phyloP scores from a whole-genome alignment of 495 filamentous ascomycete genomes.

The Podospora comata region DNA sequence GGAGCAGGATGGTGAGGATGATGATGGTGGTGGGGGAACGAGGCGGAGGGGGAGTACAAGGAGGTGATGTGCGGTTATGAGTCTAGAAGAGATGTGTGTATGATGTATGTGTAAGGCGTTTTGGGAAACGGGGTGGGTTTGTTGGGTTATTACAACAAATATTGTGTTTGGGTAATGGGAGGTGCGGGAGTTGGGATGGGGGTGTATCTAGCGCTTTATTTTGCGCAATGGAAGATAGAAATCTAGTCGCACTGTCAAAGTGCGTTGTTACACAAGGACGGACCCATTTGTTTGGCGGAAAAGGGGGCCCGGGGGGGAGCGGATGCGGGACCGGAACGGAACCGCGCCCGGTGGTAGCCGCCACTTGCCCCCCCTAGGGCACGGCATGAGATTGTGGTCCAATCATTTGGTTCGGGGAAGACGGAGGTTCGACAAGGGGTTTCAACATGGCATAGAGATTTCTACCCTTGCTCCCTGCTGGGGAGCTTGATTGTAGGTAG shows the following conservation, averaged over 20 bases:
- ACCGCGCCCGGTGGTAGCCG: neutral
- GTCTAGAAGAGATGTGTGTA: neutral
- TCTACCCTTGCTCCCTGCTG: too few relatives aligned
- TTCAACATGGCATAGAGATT: neutral
- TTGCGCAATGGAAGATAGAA: too few relatives aligned
- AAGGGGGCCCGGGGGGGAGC: neutral
- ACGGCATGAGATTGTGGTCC: neutral
- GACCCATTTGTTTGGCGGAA: neutral
- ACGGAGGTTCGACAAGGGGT: neutral
- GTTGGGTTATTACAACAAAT: too few relatives aligned
- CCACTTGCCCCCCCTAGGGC: neutral
- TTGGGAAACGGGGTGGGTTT: too few relatives aligned
- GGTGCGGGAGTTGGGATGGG: too few relatives aligned
- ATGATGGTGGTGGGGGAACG: conserved; percentile 19
- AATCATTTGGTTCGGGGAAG: neutral
- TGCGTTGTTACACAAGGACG: neutral
- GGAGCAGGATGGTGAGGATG: conserved; percentile 61
- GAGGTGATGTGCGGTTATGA: neutral
- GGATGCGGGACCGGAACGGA: neutral
- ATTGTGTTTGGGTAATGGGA: too few relatives aligned
- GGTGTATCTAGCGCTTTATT: too few relatives aligned
- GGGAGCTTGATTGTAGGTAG: too few relatives aligned
- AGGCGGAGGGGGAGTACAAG: neutral
- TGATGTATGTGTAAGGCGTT: neutral
- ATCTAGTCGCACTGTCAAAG: neutral